Evolutionary conservation across 2,329 filamentous ascomycete species (phyloP).

Genomic region (Colletotrichum caudatum): DNA sequence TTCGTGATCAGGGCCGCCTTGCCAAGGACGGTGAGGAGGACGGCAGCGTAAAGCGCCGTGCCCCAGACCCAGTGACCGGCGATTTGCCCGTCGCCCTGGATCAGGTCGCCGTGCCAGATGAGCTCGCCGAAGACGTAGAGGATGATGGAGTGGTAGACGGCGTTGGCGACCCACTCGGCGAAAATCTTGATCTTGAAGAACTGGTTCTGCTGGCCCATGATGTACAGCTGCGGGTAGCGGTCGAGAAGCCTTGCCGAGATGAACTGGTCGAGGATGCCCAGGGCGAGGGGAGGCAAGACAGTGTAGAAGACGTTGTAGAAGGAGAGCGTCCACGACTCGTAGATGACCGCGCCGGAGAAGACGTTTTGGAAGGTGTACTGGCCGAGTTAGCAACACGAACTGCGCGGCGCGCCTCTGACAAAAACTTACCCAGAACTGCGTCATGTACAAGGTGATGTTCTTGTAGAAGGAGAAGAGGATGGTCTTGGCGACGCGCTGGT

Average conservation of each 20-base stretch:
- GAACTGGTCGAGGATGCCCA: slow-evolving; percentile 98
- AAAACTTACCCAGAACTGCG: slow-evolving; percentile 91
- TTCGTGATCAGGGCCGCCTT: slow-evolving; percentile 96
- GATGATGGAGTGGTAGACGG: slow-evolving; percentile 93
- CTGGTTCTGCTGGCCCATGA: slow-evolving; percentile 88
- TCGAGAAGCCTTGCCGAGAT: slow-evolving; percentile 94
- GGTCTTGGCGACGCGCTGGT: slow-evolving; percentile 95
- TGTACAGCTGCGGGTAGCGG: slow-evolving; percentile 95
- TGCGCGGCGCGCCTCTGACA: background rate
- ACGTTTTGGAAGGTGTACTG: slow-evolving; percentile 98
- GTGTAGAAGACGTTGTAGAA: slow-evolving; percentile 99
- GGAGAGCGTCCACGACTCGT: slow-evolving; percentile 98
- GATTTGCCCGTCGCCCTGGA: slow-evolving; percentile 81
- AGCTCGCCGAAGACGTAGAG: slow-evolving; percentile 88
- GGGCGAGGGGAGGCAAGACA: slow-evolving; percentile 88
- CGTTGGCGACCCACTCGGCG: slow-evolving; percentile 91
- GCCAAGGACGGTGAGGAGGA: slow-evolving; percentile 91
- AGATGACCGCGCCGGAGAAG: slow-evolving; percentile 97
- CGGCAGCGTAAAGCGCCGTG: slow-evolving; percentile 91
- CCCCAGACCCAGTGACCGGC: slow-evolving; percentile 99
- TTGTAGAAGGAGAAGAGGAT: slow-evolving; percentile 99
- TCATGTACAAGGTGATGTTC: slow-evolving; percentile 98
- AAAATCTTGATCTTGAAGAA: slow-evolving; percentile 97
- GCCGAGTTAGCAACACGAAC: slow-evolving; percentile 44
- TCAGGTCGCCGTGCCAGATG: slow-evolving; percentile 85